Evolutionary conservation across 108 stramenopile genomes (phyloP), one percentile per base, ranked within the genome.

Genomic region (Parietichytrium sp.): DNA sequence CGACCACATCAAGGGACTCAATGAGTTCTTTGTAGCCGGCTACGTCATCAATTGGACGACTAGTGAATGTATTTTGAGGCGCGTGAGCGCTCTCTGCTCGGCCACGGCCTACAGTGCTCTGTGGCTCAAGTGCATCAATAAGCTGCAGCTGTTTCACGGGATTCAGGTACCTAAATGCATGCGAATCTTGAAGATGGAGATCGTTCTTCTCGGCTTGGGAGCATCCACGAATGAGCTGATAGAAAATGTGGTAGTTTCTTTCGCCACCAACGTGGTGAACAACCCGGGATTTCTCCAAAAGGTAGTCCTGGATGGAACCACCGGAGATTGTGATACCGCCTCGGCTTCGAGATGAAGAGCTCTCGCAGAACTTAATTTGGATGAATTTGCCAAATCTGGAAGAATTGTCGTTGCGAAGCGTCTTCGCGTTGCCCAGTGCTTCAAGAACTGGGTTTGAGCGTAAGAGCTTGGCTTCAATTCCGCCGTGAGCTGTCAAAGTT

Each of bases 171-270:
- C 47, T n/a, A 18, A 80, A 80, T 31, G 26, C 51, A 6, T 25
- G 3, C 25, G 83, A 81, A 51, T 92, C 78, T 4, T 52, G 51
- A 27, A 88, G 82, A 31, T 79, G n/a, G 10, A 82, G 72, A 26
- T 6, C 47, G 25, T 29, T 15, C 10, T 54, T 38, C 4, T 72
- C 81, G 31, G 53, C 26, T n/a, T 31, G 18, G 25, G 48, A 29
- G 13, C 45, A 15, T 48, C 84, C 83, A 7, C 2, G 29, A 3
- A 81, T 16, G 7, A 84, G 82, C 84, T 87, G 84, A 79, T 91
- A 91, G 84, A 91, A 91, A n/a, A 91, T 84, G 86, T 91, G 91
- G 80, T 89, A 91, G 23, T 53, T 80, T 47, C 91, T 77, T 87
- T 91, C 91, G 4, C 80, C 90, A 26, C n/a, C 18, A 29, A 61